A percentile compares a stretch with the other conserved stretches of the same genome.
phyloP scores from a whole-genome alignment of 2,329 filamentous ascomycete genomes.

The Stachybotrys elegans region DNA sequence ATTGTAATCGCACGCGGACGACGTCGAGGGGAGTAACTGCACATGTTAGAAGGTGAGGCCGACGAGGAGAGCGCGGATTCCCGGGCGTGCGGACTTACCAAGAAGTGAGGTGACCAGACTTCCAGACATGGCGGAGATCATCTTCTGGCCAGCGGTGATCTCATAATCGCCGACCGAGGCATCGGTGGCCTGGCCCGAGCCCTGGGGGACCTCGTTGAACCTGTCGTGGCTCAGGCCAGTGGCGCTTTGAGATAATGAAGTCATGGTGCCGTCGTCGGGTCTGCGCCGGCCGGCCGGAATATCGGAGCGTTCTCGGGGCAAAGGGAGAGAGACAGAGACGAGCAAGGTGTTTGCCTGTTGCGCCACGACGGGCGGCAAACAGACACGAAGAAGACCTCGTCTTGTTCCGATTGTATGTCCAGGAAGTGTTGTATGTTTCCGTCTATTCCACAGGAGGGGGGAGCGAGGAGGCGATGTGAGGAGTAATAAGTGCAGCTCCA shows the following conservation, averaged over 20 bases:
- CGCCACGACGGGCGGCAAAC: not conserved
- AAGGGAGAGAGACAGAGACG: not conserved
- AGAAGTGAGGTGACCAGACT: conserved; percentile 86
- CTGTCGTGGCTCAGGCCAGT: conserved; percentile 21
- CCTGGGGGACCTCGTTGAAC: conserved; percentile 10
- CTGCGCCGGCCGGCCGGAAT: not conserved
- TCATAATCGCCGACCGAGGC: conserved; percentile 40
- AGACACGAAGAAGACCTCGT: too few relatives aligned
- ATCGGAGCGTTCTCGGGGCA: not conserved
- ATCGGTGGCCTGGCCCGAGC: conserved; percentile 18
- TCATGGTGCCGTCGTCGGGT: conserved; percentile 8
- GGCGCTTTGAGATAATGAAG: conserved; percentile 9
- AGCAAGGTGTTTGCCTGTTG: not conserved
- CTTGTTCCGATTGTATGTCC: too few relatives aligned
- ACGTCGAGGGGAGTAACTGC: conserved; percentile 93
- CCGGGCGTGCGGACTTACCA: conserved; percentile 53
- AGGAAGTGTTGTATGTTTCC: too few relatives aligned
- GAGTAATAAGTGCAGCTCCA: too few relatives aligned
- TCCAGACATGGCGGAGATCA: conserved; percentile 88
- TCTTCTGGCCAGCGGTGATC: conserved; percentile 82
- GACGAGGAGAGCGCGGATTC: not conserved
- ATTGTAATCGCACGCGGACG: conserved; percentile 89
- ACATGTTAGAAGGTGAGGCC: conserved; percentile 7
- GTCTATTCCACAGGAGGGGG: too few relatives aligned
- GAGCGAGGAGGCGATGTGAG: too few relatives aligned